These are phyloP conservation scores for Phaseolus lunatus DNA, from an alignment of 306 rosid genomes.

Conservation along the genomic window DNA sequence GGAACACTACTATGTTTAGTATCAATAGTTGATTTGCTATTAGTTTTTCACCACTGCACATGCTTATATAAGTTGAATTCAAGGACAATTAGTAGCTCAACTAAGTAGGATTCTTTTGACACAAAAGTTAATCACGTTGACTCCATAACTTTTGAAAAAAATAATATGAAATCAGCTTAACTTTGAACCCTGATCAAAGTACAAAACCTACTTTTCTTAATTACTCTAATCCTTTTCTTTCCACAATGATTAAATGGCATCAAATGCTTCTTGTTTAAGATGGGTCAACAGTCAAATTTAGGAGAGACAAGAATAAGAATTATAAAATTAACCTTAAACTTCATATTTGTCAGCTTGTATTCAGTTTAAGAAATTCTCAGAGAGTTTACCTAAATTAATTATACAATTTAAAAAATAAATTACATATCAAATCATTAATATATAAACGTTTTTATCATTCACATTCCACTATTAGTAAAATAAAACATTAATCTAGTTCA, in stretches of 20 bases:
- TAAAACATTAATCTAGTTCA: too few relatives aligned
- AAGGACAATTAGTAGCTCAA: neutral
- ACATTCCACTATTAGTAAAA: too few relatives aligned
- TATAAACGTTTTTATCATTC: too few relatives aligned
- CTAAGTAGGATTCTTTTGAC: slow-evolving; percentile 3
- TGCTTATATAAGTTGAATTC: neutral
- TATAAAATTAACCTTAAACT: too few relatives aligned
- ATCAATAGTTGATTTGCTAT: neutral
- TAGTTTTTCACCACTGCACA: neutral
- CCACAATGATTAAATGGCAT: neutral
- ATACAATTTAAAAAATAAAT: too few relatives aligned
- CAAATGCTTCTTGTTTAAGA: neutral
- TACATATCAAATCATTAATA: too few relatives aligned
- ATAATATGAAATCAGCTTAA: neutral
- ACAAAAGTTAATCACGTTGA: neutral
- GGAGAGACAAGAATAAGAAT: too few relatives aligned
- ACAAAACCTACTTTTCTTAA: neutral
- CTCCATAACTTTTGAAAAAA: neutral
- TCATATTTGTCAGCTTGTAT: too few relatives aligned
- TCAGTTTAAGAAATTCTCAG: too few relatives aligned
- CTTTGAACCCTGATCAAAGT: neutral
- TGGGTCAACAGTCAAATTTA: too few relatives aligned
- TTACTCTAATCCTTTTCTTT: neutral
- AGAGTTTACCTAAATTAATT: too few relatives aligned
- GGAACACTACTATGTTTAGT: neutral